phyloP scores from a whole-genome alignment of 371 early-diverging fungal species.

The Phascolomyces articulosus region DNA sequence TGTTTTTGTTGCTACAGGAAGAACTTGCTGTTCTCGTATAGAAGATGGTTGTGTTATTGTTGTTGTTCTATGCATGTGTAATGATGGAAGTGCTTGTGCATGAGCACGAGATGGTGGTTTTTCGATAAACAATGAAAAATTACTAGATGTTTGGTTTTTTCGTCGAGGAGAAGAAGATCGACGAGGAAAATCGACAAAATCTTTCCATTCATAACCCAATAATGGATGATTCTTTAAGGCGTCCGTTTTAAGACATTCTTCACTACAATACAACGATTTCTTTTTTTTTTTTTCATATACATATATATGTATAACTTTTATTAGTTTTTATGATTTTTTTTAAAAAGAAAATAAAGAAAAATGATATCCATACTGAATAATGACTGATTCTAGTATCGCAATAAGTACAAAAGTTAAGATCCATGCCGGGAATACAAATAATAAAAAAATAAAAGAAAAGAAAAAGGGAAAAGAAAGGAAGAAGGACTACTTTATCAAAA shows the following conservation, averaged over 20 bases:
- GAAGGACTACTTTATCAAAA: too few species aligned
- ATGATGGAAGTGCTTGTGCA: too few species aligned
- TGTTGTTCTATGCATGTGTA: too few species aligned
- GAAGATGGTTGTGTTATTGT: too few species aligned
- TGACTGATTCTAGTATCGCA: slow-evolving; percentile 44
- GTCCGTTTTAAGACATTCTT: slow-evolving; percentile 29
- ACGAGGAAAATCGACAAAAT: slow-evolving; percentile 28
- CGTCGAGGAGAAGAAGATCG: not conserved
- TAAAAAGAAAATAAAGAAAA: not conserved
- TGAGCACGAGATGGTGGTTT: too few species aligned
- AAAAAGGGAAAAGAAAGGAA: not conserved
- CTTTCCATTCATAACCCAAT: slow-evolving; percentile 31
- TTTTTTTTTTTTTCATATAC: slow-evolving; percentile 5
- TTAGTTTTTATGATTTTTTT: not conserved
- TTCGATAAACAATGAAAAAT: too few species aligned
- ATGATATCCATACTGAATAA: slow-evolving; percentile 31
- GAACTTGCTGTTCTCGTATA: too few species aligned
- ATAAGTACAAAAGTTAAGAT: slow-evolving; percentile 28
- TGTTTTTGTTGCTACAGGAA: not conserved
- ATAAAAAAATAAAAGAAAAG: not conserved
- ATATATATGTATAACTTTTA: too few species aligned
- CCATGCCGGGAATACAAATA: slow-evolving; percentile 11
- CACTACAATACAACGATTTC: slow-evolving; percentile 37
- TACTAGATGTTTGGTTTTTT: too few species aligned
- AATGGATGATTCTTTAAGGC: slow-evolving; percentile 30